These are phyloP conservation scores for Xylaria palmicola DNA, from an alignment of 495 filamentous ascomycete genomes.

Conservation along the genomic window DNA sequence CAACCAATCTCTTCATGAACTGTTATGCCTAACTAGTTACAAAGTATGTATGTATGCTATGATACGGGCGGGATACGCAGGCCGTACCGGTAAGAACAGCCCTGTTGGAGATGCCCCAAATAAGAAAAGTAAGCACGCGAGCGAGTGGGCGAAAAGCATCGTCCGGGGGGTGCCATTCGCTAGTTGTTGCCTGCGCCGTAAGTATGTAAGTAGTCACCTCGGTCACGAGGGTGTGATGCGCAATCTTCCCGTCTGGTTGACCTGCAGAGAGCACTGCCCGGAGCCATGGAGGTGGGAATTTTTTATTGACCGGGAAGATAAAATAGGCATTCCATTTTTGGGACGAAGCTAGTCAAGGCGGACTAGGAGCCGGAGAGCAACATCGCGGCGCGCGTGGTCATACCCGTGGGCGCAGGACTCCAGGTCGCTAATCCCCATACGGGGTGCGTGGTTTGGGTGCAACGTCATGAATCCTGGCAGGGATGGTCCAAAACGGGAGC, in stretches of 20 bases:
- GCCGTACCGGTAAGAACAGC: not conserved
- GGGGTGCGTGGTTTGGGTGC: not conserved
- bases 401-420: not conserved
- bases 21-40: too few species aligned
- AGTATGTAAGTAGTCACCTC: not conserved
- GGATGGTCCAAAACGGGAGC: slow-evolving; percentile 8
- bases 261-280: slow-evolving; percentile 14
- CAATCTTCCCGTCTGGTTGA: not conserved
- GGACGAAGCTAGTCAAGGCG: not conserved
- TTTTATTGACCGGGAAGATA: not conserved
- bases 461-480: slow-evolving; percentile 10
- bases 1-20: not conserved
- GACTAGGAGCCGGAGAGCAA: not conserved
- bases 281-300: slow-evolving; percentile 18
- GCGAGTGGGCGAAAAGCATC: not conserved
- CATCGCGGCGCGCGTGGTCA: too few species aligned
- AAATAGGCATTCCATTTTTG: slow-evolving; percentile 11
- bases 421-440: not conserved
- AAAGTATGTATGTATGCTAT: too few species aligned
- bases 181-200: not conserved
- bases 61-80: not conserved
- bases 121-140: not conserved
- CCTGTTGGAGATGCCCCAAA: not conserved
- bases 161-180: not conserved
- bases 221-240: slow-evolving; percentile 8